Evolutionary conservation across 140 eudicot species (phyloP).

Genomic region (Anethum foeniculum): DNA sequence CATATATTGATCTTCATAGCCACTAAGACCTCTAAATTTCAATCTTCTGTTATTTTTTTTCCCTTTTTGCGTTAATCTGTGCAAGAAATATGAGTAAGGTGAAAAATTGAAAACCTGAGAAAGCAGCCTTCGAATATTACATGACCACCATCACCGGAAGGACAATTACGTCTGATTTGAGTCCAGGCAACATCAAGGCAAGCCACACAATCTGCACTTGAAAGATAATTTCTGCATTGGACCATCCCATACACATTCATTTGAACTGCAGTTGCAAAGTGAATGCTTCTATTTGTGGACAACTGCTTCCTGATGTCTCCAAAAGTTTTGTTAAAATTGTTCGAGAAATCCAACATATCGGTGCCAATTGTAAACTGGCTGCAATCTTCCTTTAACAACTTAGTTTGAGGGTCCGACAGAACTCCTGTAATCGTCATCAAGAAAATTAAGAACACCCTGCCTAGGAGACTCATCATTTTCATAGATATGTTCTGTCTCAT

Average conservation of each 20-base stretch:
- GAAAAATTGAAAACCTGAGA: not conserved
- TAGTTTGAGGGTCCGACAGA: not conserved
- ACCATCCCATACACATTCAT: constrained; percentile 2
- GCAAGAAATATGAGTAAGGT: not conserved
- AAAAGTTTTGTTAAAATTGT: not conserved
- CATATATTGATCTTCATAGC: too few relatives aligned
- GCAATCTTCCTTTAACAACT: not conserved
- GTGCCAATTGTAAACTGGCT: not conserved
- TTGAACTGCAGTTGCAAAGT: not conserved
- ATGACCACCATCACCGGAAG: not conserved
- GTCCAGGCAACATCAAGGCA: not conserved
- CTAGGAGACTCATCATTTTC: not conserved
- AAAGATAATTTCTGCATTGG: constrained; percentile 1
- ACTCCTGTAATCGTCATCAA: not conserved
- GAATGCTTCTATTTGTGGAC: not conserved
- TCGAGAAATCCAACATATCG: not conserved
- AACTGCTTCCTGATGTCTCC: constrained; percentile 2
- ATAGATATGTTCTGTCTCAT: not conserved
- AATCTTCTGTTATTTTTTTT: not conserved
- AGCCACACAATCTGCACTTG: not conserved
- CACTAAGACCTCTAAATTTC: not conserved
- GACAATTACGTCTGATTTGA: not conserved
- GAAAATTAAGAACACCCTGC: not conserved
- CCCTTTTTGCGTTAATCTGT: not conserved
- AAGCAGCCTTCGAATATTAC: constrained; percentile 4